These are phyloP conservation scores for Camelina neglecta DNA, from an alignment of 345 rosid species.

Conservation along the genomic window DNA sequence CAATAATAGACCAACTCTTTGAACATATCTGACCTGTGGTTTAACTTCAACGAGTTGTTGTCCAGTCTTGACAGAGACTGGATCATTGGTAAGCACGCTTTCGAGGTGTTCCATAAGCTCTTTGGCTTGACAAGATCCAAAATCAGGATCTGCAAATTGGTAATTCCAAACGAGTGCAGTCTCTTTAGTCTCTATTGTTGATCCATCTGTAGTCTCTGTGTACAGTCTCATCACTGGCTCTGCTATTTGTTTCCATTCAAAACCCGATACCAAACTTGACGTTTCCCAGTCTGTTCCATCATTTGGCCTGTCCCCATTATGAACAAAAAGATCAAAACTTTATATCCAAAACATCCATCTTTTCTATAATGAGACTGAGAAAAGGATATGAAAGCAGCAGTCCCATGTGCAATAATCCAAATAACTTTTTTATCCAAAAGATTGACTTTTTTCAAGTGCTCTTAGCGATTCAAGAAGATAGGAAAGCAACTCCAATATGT, in stretches of 20 bases:
- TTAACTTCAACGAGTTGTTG: conserved; percentile 92
- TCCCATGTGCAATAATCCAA: conserved; percentile 11
- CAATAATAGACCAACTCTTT: too few relatives aligned
- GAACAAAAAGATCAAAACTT: conserved; percentile 4
- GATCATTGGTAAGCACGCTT: conserved; percentile 90
- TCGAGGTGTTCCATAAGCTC: conserved; percentile 95
- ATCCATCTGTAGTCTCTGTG: conserved; percentile 95
- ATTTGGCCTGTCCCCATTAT: conserved; percentile 56
- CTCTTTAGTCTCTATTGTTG: conserved; percentile 87
- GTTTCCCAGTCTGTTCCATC: conserved; percentile 81
- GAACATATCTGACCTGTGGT: conserved; percentile 74
- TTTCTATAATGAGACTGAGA: neutral
- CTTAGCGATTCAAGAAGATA: conserved; percentile 2
- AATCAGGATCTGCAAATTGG: conserved; percentile 89
- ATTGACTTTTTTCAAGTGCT: neutral
- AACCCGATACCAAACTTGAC: conserved; percentile 60
- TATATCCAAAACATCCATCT: conserved; percentile 4
- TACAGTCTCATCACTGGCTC: conserved; percentile 95
- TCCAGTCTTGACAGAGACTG: conserved; percentile 90
- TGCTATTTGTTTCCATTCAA: conserved; percentile 92
- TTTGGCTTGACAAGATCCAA: conserved; percentile 97
- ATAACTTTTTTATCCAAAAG: conserved; percentile 21
- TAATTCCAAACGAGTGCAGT: conserved; percentile 89
- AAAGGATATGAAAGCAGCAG: conserved; percentile 10
- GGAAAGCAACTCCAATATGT: neutral